Percentiles rank a stretch among this genome's conserved stretches.
Evolutionary conservation across 208 protist species (phyloP).

Genomic region (Leishmania mexicana): DNA sequence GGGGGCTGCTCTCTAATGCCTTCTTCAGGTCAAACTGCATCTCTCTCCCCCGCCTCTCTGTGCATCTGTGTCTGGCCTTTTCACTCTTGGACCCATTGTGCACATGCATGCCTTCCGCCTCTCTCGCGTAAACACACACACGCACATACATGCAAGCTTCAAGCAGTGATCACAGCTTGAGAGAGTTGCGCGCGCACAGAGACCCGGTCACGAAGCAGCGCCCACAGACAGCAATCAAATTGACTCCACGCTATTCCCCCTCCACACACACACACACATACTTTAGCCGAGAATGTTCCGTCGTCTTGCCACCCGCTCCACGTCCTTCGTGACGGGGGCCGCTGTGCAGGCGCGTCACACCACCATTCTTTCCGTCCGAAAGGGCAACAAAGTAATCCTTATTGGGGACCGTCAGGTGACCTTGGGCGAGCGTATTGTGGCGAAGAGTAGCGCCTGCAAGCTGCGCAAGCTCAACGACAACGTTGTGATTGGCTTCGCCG

Average conservation of each 20-base stretch:
- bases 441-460: conserved; percentile 88
- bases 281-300: conserved; percentile 37
- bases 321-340: conserved; percentile 38
- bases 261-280: neutral
- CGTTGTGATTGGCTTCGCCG: conserved; percentile 94
- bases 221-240: neutral
- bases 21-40: neutral
- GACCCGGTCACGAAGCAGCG: neutral
- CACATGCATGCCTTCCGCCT: neutral
- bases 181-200: neutral
- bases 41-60: neutral
- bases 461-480: conserved; percentile 78
- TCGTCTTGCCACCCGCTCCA: conserved; percentile 45
- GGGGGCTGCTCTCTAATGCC: too few species aligned
- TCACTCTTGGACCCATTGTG: too few species aligned
- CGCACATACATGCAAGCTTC: neutral
- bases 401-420: conserved; percentile 96
- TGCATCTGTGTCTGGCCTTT: neutral
- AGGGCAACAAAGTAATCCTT: conserved; percentile 92
- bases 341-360: conserved; percentile 75
- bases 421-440: conserved; percentile 91
- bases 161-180: neutral
- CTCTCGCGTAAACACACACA: neutral
- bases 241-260: neutral
- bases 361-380: conserved; percentile 94